Evolutionary conservation across 495 filamentous ascomycete species (phyloP), one percentile per base, ranked within the genome.

Genomic region (Aspergillus baeticus): DNA sequence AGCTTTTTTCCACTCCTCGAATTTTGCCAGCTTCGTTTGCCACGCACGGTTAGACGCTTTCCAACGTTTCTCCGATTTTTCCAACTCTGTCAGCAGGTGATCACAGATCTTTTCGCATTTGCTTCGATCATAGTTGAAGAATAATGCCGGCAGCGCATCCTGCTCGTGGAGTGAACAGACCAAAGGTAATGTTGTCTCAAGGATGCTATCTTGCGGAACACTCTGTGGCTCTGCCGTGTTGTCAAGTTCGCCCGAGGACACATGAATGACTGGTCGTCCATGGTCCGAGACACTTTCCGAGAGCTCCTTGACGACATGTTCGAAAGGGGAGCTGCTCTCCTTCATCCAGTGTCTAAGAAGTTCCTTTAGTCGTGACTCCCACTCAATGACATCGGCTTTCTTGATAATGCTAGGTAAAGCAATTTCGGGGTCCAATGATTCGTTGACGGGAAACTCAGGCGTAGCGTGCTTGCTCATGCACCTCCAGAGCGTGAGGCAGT

Each of bases 91-190:
- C 3, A 84, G 43, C 1, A 92, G 36, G 5, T 66, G 42, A 5
- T 55, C 34, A 41, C 77, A 77, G 13, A 89, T 76, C 2, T 60
- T 58, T 67, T 91, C 87, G 55, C 89, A 92, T 17, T 67, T 63
- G 1, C 53, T 57, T 34, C 89, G 80, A 54, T 91, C 86, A 63
- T 87, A 92, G 54, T 89, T 90, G 76, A 93, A 92, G 5, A 92
- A 58, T 14, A 93, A 80, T 0, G 86, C 88, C 0, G 89, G 89
- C 5, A 93, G 75, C 2, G 86, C 87, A 51, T 81, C 77, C 54
- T 81, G 77, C 2, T 75, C 68, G 47, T 90, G 81, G 1, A 93
- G 77, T 13, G 83, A 77, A 22, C 67, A 73, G 0, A 90, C 72
- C 31, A 91, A 64, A 0, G 85, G 81, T 18, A 91, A 72, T 3